Evolutionary conservation across 2,329 filamentous ascomycete genomes (phyloP).

Genomic region (Penicillium olsonii): DNA sequence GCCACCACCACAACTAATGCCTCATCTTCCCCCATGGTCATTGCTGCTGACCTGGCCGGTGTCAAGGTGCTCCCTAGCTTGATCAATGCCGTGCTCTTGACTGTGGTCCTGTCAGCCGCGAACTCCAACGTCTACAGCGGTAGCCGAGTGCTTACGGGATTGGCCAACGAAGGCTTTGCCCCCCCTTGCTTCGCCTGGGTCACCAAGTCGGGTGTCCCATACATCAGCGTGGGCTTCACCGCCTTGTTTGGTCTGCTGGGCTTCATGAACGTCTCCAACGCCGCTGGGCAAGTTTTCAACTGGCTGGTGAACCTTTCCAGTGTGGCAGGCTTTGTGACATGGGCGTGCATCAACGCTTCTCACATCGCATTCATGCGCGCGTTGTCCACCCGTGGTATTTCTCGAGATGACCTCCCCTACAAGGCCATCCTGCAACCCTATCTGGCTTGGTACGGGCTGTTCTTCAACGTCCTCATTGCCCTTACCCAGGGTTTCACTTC

Average conservation of each 20-base stretch:
- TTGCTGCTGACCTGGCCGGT: conserved; percentile 40
- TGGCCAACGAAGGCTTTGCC: conserved; percentile 52
- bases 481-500: conserved; percentile 69
- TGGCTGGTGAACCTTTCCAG: conserved; percentile 39
- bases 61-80: conserved; percentile 40
- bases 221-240: conserved; percentile 45
- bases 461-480: conserved; percentile 65
- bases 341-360: conserved; percentile 49
- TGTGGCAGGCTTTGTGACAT: conserved; percentile 38
- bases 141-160: conserved; percentile 68
- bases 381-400: conserved; percentile 56
- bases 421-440: conserved; percentile 63
- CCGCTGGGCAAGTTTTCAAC: conserved; percentile 60
- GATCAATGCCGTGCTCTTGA: conserved; percentile 44
- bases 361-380: conserved; percentile 66
- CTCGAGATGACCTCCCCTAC: conserved; percentile 61
- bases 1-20: conserved; percentile 33
- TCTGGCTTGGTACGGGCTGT: conserved; percentile 64
- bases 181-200: conserved; percentile 45
- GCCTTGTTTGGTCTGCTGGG: conserved; percentile 63
- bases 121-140: conserved; percentile 48
- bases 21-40: conserved; percentile 43
- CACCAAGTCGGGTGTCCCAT: conserved; percentile 45
- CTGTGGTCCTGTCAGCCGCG: conserved; percentile 42
- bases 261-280: conserved; percentile 67